Percentiles rank a stretch among this genome's conserved stretches.
phyloP scores from a whole-genome alignment of 192 early-diverging fungal genomes.

The Podila horticola region DNA sequence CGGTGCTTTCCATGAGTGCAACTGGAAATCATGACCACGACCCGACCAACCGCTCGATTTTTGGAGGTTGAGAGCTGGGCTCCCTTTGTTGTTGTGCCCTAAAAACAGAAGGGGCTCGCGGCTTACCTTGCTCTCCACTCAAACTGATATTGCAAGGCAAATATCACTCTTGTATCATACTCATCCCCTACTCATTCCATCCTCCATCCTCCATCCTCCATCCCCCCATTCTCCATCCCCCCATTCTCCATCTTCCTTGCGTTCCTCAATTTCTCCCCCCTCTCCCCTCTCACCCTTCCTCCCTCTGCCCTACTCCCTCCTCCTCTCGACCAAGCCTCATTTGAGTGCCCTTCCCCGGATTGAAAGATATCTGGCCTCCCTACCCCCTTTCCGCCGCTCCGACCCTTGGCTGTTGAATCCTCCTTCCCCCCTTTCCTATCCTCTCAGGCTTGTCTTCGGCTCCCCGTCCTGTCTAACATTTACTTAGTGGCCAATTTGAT shows the following conservation, averaged over 20 bases:
- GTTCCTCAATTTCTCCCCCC: neutral
- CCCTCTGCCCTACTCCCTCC: neutral
- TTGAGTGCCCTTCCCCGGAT: constrained; percentile 36
- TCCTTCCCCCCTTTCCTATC: neutral
- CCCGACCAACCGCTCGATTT: too few species aligned
- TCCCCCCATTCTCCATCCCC: neutral
- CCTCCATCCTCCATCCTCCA: neutral
- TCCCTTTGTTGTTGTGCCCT: too few species aligned
- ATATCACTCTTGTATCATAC: neutral
- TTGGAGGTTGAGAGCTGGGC: too few species aligned
- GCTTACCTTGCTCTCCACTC: too few species aligned
- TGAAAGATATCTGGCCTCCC: constrained; percentile 47
- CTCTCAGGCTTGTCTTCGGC: neutral
- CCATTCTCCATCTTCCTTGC: neutral
- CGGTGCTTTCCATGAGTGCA: too few species aligned
- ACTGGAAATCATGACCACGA: too few species aligned
- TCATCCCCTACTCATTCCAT: neutral
- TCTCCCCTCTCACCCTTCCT: neutral
- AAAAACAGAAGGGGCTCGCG: too few species aligned
- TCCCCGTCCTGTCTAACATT: neutral
- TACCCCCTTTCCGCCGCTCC: neutral
- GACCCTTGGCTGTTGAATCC: neutral
- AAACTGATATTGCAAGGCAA: too few species aligned
- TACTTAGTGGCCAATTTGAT: too few species aligned
- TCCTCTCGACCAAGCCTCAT: neutral